Evolutionary conservation across 2,329 filamentous ascomycete species (phyloP).

Genomic region (Eurotiales sp.): DNA sequence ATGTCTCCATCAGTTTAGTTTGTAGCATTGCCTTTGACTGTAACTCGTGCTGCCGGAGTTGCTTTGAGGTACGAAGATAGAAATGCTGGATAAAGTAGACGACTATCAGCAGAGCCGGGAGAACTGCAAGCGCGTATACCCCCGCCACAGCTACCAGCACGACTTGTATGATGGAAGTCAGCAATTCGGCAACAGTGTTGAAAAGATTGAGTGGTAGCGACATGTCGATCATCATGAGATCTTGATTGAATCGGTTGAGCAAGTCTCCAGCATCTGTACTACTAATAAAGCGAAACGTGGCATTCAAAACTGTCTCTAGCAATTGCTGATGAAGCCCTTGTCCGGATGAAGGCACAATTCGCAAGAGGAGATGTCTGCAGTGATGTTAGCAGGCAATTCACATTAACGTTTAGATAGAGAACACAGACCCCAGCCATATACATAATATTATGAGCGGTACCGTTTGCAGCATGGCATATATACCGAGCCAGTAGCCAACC

Average conservation of each 20-base stretch:
- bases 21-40: constrained; percentile 59
- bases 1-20: constrained; percentile 55
- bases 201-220: constrained; percentile 34
- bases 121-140: constrained; percentile 49
- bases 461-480: constrained; percentile 2
- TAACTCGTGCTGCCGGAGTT: constrained; percentile 58
- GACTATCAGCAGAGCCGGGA: constrained; percentile 41
- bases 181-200: background rate
- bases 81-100: constrained; percentile 46
- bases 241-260: constrained; percentile 24
- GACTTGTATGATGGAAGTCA: constrained; percentile 46
- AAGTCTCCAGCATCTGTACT: background rate
- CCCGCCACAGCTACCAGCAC: constrained; percentile 46
- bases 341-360: background rate
- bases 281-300: constrained; percentile 2
- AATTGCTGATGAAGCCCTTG: constrained; percentile 2
- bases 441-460: constrained; percentile 3
- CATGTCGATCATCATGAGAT: constrained; percentile 42
- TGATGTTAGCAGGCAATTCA: background rate
- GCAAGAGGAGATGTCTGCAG: background rate
- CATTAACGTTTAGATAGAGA: background rate
- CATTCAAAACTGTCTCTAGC: background rate
- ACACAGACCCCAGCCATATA: constrained; percentile 2
- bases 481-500: constrained; percentile 2
- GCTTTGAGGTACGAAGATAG: constrained; percentile 59